Evolutionary conservation across 768 basidiomycete genomes (phyloP).

Genomic region (Boletus rex-veris): DNA sequence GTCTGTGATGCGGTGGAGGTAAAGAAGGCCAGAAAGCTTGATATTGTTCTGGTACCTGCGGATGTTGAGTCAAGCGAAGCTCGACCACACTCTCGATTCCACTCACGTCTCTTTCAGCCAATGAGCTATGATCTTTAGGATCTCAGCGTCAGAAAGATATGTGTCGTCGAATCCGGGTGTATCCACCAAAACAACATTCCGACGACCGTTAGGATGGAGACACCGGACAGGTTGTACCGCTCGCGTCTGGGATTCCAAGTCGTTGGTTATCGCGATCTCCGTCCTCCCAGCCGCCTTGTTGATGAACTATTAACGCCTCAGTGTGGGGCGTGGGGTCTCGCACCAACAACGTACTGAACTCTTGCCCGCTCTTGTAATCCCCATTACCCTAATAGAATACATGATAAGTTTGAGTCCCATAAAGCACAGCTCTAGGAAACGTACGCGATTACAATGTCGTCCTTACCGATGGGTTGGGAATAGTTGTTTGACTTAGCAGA

Average conservation of each 20-base stretch:
- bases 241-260: conserved; percentile 11
- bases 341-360: conserved; percentile 13
- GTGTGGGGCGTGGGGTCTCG: neutral
- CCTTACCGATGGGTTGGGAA: neutral
- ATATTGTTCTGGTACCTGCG: too few species aligned
- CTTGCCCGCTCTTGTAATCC: conserved; percentile 14
- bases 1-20: too few species aligned
- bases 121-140: conserved; percentile 10
- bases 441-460: conserved; percentile 18
- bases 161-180: conserved; percentile 21
- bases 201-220: conserved; percentile 12
- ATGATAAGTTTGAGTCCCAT: neutral
- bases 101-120: conserved; percentile 17
- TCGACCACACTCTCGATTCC: neutral
- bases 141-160: conserved; percentile 1
- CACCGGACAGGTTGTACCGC: conserved; percentile 7
- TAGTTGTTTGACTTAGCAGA: neutral
- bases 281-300: conserved; percentile 2
- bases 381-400: conserved; percentile 12
- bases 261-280: neutral
- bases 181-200: conserved; percentile 14
- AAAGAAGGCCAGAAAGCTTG: too few species aligned
- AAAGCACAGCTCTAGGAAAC: neutral
- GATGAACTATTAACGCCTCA: conserved; percentile 9
- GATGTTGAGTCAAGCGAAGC: conserved; percentile 1